Base-by-base conservation (phyloP, 352 stramenopile genomes). In the Phytophthora cajani region DNA sequence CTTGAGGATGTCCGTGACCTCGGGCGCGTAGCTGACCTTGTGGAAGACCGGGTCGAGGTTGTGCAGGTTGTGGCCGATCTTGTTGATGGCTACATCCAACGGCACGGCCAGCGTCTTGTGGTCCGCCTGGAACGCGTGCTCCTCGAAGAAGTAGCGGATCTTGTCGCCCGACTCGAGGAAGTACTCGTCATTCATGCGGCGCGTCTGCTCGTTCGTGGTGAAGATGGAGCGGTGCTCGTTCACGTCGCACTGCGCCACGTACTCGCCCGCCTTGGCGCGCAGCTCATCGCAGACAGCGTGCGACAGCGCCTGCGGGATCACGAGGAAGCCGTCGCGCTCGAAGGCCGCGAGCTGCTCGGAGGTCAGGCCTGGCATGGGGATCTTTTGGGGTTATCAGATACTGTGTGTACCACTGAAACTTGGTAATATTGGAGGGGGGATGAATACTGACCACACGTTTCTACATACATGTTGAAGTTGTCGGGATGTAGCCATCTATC, bases 31-130 rank as follows among this genome's bases (percentile, higher is more conserved):
- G 44, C 86, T 92, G 57, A 98, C 97, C 3, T 82, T 68, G 52
- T 88, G 68, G 77, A 99, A 99, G 5, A 80, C 73, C 16, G 82
- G 70, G 58, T 96, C 85, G n/a, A 91, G 62, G 38, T 95, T 92
- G 79, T 99, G 97, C 71, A 99, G 82, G 50, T 93, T 98, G 82
- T 99, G 97, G 46, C 97, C 97, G 47, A 97, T 92, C 77, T 99
- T 99, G 83, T 99, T 99, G 51, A 99, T 76, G 32, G 93, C 91
- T 17, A 89, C 69, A 10, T 87, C 69, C 51, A 94, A 53, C 51
- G 82, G 88, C 67, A 93, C 86, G 4, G 60, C 64, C 7, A 90
- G 64, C 59, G 96, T 82, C 77, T 96, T 86, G n/a, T 74, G 44
- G 62, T 92, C 86, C 2, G 65, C 51, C 27, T 82, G 50, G 49